Base-by-base conservation (phyloP, 108 stramenopile species). In the Nitzschia sp. region DNA sequence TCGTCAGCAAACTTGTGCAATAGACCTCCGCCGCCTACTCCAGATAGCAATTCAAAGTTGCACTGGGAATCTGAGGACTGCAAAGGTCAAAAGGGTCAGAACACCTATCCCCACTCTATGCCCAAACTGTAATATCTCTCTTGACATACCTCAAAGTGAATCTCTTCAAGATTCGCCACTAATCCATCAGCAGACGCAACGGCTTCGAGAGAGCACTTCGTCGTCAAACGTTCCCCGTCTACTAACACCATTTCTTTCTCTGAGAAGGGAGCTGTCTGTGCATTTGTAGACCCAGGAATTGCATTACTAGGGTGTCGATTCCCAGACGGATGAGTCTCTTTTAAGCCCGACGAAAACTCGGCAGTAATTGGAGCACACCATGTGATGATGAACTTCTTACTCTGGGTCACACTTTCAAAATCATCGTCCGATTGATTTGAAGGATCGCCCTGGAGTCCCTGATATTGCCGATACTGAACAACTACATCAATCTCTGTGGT, bases 291-390 rank as follows among this genome's bases (percentile, higher is more conserved):
- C 46, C 61, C 11, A 42, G 20, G 40, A 34, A 64, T n/a, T 8
- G 34, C n/a, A 69, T 88, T 88, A 22, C 83, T 80, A 37, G 79
- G 65, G 55, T 87, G 83, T 42, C 79, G 70, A n/a, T 80, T 77
- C 5, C 87, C 88, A 53, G 71, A 77, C 15, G 86, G 91, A 66
- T 76, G 81, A 20, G 67, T 42, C 5, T 75, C 76, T 24, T 77
- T 74, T 20, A 58, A 3, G 21, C 80, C 78, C 14, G 54, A 52
- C 41, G 60, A 60, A 63, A 90, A 93, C 6, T 62, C 74, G 3
- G 81, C 82, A 11, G 67, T 56, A 34, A 93, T 62, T 1, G 92
- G 89, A 21, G 76, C 70, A 34, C 73, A 76, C 92, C 92, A 93
- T 8, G 65, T 54, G 10, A 88, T 51, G 10, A 63, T 50, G n/a